Conservation (phyloP, 768 basidiomycete genomes). For the Termitomyces sp. region DNA sequence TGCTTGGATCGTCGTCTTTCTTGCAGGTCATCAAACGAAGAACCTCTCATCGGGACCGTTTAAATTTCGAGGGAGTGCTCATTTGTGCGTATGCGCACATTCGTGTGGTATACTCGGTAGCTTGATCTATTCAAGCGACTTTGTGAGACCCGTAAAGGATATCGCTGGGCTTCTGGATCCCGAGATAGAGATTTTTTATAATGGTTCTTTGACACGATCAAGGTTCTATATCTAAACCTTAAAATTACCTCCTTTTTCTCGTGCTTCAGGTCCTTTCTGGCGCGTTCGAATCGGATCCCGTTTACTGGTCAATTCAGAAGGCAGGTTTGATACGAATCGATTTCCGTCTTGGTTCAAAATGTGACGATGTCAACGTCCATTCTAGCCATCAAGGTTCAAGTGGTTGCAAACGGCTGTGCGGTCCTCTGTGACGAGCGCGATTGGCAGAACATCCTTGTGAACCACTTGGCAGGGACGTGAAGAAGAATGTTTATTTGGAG, state of each 20-base stretch:
- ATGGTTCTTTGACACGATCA: not conserved
- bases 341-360: not conserved
- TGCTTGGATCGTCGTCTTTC: not conserved
- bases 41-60: not conserved
- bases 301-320: not conserved
- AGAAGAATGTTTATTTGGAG: not conserved
- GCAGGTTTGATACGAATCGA: not conserved
- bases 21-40: not conserved
- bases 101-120: not conserved
- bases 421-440: not conserved
- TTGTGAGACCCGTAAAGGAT: not conserved
- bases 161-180: not conserved
- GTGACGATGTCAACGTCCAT: not conserved
- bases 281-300: not conserved
- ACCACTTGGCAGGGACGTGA: not conserved
- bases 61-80: not conserved
- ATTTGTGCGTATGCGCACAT: not conserved
- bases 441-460: not conserved
- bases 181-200: not conserved
- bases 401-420: not conserved
- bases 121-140: not conserved
- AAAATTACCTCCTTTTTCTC: not conserved
- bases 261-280: not conserved
- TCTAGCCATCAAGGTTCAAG: not conserved
- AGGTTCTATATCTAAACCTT: not conserved